Evolutionary conservation across 2,329 filamentous ascomycete species (phyloP), one percentile per base, ranked within the genome.

Genomic region (Atkinsonella texensis): DNA sequence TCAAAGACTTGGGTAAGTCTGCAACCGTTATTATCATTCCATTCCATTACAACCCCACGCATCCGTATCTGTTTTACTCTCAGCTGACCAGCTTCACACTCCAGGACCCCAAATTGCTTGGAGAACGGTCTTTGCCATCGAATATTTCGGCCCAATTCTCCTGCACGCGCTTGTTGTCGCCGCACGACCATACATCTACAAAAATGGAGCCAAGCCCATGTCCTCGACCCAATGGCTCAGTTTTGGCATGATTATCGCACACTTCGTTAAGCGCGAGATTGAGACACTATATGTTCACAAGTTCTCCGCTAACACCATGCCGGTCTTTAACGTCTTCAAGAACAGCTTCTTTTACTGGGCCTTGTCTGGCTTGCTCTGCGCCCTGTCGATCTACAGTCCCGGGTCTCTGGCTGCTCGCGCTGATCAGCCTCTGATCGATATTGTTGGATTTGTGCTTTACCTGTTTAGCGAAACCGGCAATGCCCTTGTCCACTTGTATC

Each of bases 321-420:
- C 93, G 17, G 77, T 80, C 53, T 72, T 70, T 64, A 95, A 95
- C 74, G 88, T 98, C 65, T 85, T 96, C 79, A 93, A 91, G 71
- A 98, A 98, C 77, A 89, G 84, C 58, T 80, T 79, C 58, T 91
- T 96, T 74, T 98, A 98, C 80, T 98, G 93, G 93, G 62, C 84
- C 35, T 70, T 91, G 51, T 84, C 85, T 4, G 93, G 93, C 47
- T 64, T 89, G 28, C 80, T 93, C 61, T 82, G 91, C 62, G 88
- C 88, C 44, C 85, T 85, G 71, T 90, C 85, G 75, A 80, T 93
- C 61, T 97, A 97, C 73, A 76, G 80, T 11, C 90, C 90, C 6
- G 78, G 72, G 57, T 83, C 85, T 4, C 75, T 81, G 15, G 80
- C 89, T 1, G 83, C 86, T 31, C 72, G 70, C 15, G 69, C 73